phyloP scores from a whole-genome alignment of 108 stramenopile species.

The Epithemia pelagica region DNA sequence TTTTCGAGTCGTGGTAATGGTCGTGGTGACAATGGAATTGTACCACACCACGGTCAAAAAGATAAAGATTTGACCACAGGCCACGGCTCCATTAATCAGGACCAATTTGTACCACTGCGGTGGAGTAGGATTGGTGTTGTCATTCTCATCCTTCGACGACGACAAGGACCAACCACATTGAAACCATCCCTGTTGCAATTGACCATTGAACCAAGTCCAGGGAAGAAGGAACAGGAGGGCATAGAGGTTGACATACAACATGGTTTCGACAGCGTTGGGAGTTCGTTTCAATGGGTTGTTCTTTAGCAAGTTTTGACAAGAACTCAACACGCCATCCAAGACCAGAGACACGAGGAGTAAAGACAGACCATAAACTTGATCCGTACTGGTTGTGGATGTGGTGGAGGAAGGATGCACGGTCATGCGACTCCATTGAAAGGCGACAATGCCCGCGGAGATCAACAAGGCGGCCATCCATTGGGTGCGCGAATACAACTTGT shows the following conservation, averaged over 20 bases:
- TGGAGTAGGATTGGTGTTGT: not conserved
- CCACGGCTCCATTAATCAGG: constrained; percentile 60
- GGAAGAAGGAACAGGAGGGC: constrained; percentile 59
- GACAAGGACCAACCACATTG: constrained; percentile 15
- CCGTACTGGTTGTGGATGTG: not conserved
- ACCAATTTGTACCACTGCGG: constrained; percentile 7
- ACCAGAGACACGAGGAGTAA: constrained; percentile 51
- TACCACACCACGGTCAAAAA: constrained; percentile 90
- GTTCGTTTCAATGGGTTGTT: not conserved
- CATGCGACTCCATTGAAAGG: constrained; percentile 67
- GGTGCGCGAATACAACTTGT: constrained; percentile 29
- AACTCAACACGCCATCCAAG: constrained; percentile 73
- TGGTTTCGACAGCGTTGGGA: constrained; percentile 76
- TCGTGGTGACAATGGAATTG: constrained; percentile 80
- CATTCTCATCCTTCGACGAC: not conserved
- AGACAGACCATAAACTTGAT: constrained; percentile 39
- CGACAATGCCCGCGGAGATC: constrained; percentile 69
- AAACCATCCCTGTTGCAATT: constrained; percentile 30
- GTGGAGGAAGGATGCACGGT: not conserved
- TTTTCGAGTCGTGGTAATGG: constrained; percentile 95
- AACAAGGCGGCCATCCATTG: constrained; percentile 72
- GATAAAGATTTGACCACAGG: constrained; percentile 92
- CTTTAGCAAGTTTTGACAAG: constrained; percentile 71
- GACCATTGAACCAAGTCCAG: constrained; percentile 53
- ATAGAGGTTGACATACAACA: constrained; percentile 74